phyloP scores from a whole-genome alignment of 495 filamentous ascomycete species.

The Talaromyces borbonicus region DNA sequence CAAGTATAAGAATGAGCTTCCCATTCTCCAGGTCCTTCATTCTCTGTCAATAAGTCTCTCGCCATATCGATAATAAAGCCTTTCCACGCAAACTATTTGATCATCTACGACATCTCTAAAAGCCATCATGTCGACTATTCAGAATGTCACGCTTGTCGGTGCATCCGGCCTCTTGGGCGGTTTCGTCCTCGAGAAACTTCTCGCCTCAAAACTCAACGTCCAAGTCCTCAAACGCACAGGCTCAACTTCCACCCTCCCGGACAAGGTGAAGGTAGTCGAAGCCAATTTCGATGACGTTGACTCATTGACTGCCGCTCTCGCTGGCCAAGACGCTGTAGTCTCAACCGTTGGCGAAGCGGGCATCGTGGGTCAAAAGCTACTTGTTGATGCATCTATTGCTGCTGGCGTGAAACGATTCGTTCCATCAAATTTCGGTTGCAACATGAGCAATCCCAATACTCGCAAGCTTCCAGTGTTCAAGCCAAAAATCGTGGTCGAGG shows the following conservation, averaged over 20 bases:
- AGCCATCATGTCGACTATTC: conserved; percentile 1
- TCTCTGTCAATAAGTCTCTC: no score
- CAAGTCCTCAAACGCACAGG: conserved; percentile 26
- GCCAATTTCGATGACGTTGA: conserved; percentile 7
- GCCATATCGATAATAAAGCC: no score
- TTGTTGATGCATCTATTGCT: conserved; percentile 48
- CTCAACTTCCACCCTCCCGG: conserved; percentile 10
- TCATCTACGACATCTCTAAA: no score
- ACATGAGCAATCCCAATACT: conserved; percentile 18
- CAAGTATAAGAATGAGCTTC: no score
- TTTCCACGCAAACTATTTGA: no score
- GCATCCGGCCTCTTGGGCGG: conserved; percentile 11
- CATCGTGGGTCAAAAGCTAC: conserved; percentile 25
- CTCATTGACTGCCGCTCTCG: conserved; percentile 26
- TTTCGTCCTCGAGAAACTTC: conserved; percentile 23
- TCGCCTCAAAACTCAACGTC: conserved; percentile 20
- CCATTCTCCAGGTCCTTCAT: no score
- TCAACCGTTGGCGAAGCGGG: conserved; percentile 33
- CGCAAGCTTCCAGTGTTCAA: conserved; percentile 8
- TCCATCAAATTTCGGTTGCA: conserved; percentile 20
- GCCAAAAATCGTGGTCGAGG: conserved; percentile 35
- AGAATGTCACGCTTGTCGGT: conserved; percentile 6
- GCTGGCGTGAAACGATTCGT: conserved; percentile 50
- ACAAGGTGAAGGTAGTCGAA: conserved; percentile 9
- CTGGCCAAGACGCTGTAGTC: conserved; percentile 48